Percentiles rank a stretch among this genome's conserved stretches.
phyloP scores from a whole-genome alignment of 768 basidiomycete genomes.

The Auricularia sp. region DNA sequence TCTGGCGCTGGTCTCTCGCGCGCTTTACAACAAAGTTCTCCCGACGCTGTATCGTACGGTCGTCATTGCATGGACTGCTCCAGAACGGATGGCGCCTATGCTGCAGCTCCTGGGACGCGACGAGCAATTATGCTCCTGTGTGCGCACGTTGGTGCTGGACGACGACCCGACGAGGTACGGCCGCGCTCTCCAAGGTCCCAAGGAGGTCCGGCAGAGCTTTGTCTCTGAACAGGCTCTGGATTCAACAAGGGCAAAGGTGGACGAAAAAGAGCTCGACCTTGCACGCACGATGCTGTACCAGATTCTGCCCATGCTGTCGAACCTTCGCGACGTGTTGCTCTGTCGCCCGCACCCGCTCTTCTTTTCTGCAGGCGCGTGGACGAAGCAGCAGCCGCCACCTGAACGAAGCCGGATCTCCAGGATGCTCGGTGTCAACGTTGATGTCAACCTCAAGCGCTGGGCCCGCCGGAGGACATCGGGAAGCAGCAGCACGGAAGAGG shows the following conservation, averaged over 20 bases:
- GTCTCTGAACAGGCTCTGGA: not conserved
- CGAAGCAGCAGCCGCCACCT: not conserved
- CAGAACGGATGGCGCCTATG: not conserved
- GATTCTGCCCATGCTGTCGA: not conserved
- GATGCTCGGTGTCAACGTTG: not conserved
- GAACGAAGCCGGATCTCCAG: not conserved
- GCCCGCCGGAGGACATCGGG: not conserved
- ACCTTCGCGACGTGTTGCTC: not conserved
- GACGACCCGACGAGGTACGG: not conserved
- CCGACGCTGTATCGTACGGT: not conserved
- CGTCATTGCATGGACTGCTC: not conserved
- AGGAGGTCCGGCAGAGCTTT: not conserved
- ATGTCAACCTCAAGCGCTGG: not conserved
- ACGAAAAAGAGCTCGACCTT: not conserved
- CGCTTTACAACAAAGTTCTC: not conserved
- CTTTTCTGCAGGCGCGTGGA: not conserved
- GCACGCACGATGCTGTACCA: not conserved
- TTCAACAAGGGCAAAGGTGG: not conserved
- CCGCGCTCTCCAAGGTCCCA: not conserved
- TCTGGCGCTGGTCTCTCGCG: not conserved
- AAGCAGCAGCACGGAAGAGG: not conserved
- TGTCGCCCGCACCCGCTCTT: not conserved
- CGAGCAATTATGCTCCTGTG: not conserved
- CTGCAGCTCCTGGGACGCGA: not conserved
- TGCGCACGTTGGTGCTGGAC: not conserved